Conservation (phyloP, 73 alveolate genomes). For the Tetrahymena thermophila region DNA sequence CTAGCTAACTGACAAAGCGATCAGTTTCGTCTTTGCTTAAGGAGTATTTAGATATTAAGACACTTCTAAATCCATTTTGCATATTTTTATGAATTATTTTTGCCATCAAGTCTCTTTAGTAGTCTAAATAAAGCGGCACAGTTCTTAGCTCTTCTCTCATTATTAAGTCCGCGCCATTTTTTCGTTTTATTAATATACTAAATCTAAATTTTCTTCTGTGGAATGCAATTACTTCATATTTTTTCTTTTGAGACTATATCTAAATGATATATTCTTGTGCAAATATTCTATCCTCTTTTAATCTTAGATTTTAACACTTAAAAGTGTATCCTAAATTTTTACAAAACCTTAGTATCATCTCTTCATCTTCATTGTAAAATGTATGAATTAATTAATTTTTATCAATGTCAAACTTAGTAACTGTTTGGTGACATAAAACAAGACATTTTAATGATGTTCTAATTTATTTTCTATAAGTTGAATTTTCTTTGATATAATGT, state of each 20-base stretch:
- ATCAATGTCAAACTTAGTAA: neutral
- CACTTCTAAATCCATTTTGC: neutral
- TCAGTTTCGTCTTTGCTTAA: neutral
- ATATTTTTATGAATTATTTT: neutral
- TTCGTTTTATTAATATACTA: neutral
- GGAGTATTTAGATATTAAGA: neutral
- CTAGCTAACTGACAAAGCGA: neutral
- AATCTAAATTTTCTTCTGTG: neutral
- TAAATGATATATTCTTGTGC: neutral
- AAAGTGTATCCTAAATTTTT: neutral
- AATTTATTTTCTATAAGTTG: neutral
- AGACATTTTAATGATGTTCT: neutral
- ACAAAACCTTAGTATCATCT: neutral
- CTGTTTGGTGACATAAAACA: neutral
- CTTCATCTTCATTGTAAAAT: neutral
- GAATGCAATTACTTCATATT: neutral
- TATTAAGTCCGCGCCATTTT: neutral
- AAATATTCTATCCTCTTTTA: neutral
- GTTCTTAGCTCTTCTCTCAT: neutral
- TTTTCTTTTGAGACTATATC: neutral
- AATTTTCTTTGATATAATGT: neutral
- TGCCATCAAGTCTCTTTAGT: neutral
- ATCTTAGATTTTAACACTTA: neutral
- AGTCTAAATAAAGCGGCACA: neutral
- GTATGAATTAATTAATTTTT: neutral